Evolutionary conservation across 192 early-diverging fungal species (phyloP).

Genomic region (Anaeromyces robustus): DNA sequence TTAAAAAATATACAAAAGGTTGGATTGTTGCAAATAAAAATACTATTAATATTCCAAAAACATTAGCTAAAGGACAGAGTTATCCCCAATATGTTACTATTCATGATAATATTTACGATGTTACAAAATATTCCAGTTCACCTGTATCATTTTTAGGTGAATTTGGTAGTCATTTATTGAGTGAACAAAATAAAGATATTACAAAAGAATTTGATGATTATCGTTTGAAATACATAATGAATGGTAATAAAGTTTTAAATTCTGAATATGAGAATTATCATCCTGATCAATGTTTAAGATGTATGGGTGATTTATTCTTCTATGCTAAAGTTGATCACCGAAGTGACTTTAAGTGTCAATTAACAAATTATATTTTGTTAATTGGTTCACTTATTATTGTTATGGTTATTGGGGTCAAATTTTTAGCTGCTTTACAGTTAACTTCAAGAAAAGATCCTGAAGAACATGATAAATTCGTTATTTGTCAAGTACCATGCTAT

Average conservation of each 20-base stretch:
- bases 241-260: not conserved
- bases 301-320: conserved; percentile 72
- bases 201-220: not conserved
- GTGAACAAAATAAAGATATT: not conserved
- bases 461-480: conserved; percentile 77
- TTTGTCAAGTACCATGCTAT: conserved; percentile 92
- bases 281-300: conserved; percentile 27
- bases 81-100: not conserved
- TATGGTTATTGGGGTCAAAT: conserved; percentile 65
- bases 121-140: not conserved
- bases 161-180: not conserved
- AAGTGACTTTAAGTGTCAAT: conserved; percentile 59
- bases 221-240: not conserved
- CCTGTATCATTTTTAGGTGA: not conserved
- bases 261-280: conserved; percentile 6
- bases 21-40: not conserved
- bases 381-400: conserved; percentile 67
- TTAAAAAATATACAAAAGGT: not conserved
- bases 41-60: not conserved
- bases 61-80: not conserved
- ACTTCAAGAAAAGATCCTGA: conserved; percentile 57
- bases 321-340: conserved; percentile 73
- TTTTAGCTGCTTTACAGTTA: conserved; percentile 81
- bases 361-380: conserved; percentile 72
- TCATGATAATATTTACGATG: not conserved